These are phyloP conservation scores for Jamesozyma rosinii DNA, from an alignment of 805 yeast species.

Conservation along the genomic window DNA sequence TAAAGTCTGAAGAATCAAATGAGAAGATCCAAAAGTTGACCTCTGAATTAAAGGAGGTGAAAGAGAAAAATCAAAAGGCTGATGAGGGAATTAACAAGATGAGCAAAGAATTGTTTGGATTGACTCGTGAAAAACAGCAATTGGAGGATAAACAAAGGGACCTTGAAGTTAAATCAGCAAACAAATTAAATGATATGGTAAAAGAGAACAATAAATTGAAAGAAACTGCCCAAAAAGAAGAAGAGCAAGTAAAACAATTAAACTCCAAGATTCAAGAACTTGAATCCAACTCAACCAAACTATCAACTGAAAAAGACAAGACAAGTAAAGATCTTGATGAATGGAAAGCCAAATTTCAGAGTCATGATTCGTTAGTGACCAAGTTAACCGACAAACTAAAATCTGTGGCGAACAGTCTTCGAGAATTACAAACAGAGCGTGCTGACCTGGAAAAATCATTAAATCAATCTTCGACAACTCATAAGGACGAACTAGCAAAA, in stretches of 20 bases:
- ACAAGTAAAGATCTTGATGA: constrained; percentile 22
- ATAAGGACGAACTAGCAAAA: constrained; percentile 8
- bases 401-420: constrained; percentile 32
- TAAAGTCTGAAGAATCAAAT: constrained; percentile 8
- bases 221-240: constrained; percentile 15
- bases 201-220: constrained; percentile 14
- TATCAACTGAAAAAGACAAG: constrained; percentile 19
- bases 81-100: constrained; percentile 86
- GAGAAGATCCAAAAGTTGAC: constrained; percentile 19
- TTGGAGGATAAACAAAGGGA: constrained; percentile 36
- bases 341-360: constrained; percentile 21
- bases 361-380: constrained; percentile 31
- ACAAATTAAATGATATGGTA: constrained; percentile 21
- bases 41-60: constrained; percentile 21
- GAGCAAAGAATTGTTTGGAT: constrained; percentile 69
- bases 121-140: constrained; percentile 51
- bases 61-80: constrained; percentile 46
- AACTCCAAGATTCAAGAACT: constrained; percentile 12
- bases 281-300: neutral
- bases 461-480: constrained; percentile 4
- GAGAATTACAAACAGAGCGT: constrained; percentile 23
- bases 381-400: constrained; percentile 40
- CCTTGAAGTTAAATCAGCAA: constrained; percentile 38
- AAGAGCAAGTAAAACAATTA: constrained; percentile 10
- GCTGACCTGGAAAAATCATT: constrained; percentile 13